phyloP scores from a whole-genome alignment of 108 stramenopile genomes.

The Fragilariopsis cylindrus region DNA sequence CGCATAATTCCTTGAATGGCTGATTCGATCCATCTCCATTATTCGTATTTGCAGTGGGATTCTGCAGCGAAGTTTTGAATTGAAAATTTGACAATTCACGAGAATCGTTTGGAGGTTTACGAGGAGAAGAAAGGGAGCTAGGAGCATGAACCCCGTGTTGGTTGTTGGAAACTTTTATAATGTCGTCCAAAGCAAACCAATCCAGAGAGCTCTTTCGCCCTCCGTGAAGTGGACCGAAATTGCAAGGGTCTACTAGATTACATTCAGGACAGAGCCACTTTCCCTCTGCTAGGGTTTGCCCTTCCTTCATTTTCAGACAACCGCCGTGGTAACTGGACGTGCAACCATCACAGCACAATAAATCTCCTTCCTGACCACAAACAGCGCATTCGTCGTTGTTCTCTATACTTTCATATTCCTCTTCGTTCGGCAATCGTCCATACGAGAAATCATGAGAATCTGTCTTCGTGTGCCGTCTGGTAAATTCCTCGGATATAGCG shows the following conservation, averaged over 20 bases:
- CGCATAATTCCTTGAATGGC: neutral
- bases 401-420: slow-evolving; percentile 56
- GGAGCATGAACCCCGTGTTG: neutral
- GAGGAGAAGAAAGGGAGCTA: neutral
- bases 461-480: slow-evolving; percentile 29
- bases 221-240: slow-evolving; percentile 51
- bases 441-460: slow-evolving; percentile 30
- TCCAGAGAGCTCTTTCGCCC: slow-evolving; percentile 65
- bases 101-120: neutral
- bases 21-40: neutral
- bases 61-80: neutral
- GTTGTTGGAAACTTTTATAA: neutral
- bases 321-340: slow-evolving; percentile 61
- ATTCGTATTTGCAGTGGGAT: neutral
- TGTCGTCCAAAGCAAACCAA: slow-evolving; percentile 63
- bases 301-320: slow-evolving; percentile 53
- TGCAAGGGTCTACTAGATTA: slow-evolving; percentile 56
- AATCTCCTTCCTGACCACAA: slow-evolving; percentile 75
- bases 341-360: slow-evolving; percentile 87
- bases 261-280: slow-evolving; percentile 87
- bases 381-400: slow-evolving; percentile 75
- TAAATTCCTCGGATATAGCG: slow-evolving; percentile 55
- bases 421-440: slow-evolving; percentile 38
- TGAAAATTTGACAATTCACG: neutral
- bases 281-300: slow-evolving; percentile 56